Conservation (phyloP, 352 stramenopile genomes). For the Globisporangium paroecandrum region DNA sequence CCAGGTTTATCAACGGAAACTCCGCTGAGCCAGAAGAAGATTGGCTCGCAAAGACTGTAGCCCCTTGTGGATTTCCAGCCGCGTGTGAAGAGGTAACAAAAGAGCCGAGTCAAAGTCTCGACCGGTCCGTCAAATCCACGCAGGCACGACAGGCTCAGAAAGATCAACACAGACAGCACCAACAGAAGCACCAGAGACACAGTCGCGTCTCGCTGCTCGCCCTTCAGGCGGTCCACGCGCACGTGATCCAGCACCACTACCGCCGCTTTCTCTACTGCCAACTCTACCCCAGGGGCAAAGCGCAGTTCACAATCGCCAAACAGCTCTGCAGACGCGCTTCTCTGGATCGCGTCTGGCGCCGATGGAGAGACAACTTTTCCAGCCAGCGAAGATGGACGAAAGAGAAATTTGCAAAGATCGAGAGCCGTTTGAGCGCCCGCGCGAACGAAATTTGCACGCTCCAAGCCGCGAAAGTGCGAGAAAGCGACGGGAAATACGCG, state of each 20-base stretch:
- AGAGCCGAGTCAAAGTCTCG: not conserved
- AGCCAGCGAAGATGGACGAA: not conserved
- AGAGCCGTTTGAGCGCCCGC: not conserved
- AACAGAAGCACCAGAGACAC: not conserved
- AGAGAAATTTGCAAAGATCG: not conserved
- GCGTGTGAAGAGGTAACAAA: not conserved
- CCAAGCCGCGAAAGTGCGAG: constrained; percentile 19
- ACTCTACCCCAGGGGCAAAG: constrained; percentile 6
- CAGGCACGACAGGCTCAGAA: too few relatives aligned
- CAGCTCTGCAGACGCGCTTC: constrained; percentile 9
- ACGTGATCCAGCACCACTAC: constrained; percentile 23
- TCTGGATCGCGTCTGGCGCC: not conserved
- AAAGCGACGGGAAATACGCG: constrained; percentile 43
- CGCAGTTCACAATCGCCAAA: constrained; percentile 21
- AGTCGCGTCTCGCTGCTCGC: constrained; percentile 19
- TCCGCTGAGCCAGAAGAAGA: not conserved
- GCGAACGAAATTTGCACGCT: not conserved
- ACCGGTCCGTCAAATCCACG: not conserved
- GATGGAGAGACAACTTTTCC: not conserved
- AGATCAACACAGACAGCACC: not conserved
- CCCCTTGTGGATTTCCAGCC: not conserved
- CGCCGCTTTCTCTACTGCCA: constrained; percentile 24
- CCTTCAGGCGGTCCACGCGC: constrained; percentile 22
- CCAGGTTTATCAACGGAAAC: not conserved
- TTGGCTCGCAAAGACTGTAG: not conserved